A percentile compares a stretch with the other conserved stretches of the same genome.
These are phyloP conservation scores for Stylosanthes scabra DNA, from an alignment of 331 rosid genomes.

Conservation along the genomic window DNA sequence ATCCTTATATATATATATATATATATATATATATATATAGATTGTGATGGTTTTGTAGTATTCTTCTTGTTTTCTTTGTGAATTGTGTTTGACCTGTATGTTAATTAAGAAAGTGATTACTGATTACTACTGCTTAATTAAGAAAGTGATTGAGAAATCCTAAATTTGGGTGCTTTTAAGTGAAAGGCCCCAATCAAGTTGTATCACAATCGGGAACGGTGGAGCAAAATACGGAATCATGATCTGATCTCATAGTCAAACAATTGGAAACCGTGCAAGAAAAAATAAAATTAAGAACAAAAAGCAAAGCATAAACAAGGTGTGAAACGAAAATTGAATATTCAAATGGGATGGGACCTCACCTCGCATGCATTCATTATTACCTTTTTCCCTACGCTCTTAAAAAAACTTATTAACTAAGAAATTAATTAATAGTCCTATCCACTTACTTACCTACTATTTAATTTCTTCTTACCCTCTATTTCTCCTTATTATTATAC, in stretches of 20 bases:
- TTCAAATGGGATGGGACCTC: neutral
- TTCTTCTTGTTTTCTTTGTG: slow-evolving; percentile 4
- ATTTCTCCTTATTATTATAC: neutral
- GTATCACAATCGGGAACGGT: neutral
- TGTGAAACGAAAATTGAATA: too few species aligned
- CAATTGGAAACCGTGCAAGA: neutral
- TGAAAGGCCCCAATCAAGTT: neutral
- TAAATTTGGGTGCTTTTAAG: too few species aligned
- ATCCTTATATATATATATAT: too few species aligned
- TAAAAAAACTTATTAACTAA: neutral
- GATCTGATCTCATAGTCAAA: neutral
- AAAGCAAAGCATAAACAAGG: too few species aligned
- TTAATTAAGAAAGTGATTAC: too few species aligned
- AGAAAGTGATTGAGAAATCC: too few species aligned
- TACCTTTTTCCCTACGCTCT: neutral
- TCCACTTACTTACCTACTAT: neutral
- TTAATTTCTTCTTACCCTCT: neutral
- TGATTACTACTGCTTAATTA: too few species aligned
- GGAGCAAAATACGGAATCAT: neutral
- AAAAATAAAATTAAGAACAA: neutral
- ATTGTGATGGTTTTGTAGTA: slow-evolving; percentile 12
- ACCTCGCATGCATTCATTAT: neutral
- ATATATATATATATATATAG: too few species aligned
- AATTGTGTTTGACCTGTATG: neutral
- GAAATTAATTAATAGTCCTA: neutral